Conservation (phyloP, 768 basidiomycete species). For the Amanita fuliginea region DNA sequence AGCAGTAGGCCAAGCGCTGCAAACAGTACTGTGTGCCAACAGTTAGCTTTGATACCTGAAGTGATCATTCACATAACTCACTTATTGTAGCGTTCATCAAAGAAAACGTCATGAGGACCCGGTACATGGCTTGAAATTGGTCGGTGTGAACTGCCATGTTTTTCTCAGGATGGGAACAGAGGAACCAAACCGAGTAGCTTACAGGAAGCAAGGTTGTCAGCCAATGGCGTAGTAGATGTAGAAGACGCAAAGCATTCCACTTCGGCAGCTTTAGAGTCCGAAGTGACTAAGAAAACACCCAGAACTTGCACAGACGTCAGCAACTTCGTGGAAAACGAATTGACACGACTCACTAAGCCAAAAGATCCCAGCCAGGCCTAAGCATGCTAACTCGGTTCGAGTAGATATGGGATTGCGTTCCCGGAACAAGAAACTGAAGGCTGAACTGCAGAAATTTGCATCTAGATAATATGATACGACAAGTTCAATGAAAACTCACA, state of each 20-base stretch:
- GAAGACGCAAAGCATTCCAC: constrained; percentile 69
- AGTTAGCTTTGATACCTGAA: constrained; percentile 6
- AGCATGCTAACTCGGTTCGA: constrained; percentile 58
- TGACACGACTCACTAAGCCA: constrained; percentile 54
- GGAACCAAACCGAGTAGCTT: constrained; percentile 18
- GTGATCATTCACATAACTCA: constrained; percentile 21
- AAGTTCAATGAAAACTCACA: constrained; percentile 34
- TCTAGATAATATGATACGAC: background rate
- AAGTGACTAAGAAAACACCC: constrained; percentile 59
- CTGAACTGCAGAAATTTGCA: constrained; percentile 31
- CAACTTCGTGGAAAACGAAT: constrained; percentile 1
- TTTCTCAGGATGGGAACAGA: constrained; percentile 4
- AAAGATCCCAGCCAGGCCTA: constrained; percentile 62
- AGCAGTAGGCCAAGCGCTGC: constrained; percentile 26
- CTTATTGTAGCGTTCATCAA: constrained; percentile 66
- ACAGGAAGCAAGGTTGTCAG: constrained; percentile 57
- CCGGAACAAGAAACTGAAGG: constrained; percentile 50
- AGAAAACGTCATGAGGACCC: constrained; percentile 71
- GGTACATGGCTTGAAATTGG: constrained; percentile 84
- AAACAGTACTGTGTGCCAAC: constrained; percentile 21
- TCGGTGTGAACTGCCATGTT: constrained; percentile 59
- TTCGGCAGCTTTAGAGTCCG: constrained; percentile 69
- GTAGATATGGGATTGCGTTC: constrained; percentile 73
- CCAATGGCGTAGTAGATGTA: constrained; percentile 35
- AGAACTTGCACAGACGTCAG: constrained; percentile 41